A percentile compares a stretch with the other conserved stretches of the same genome.
Evolutionary conservation across 208 protist species (phyloP).

Genomic region (Wallacemonas sp.): DNA sequence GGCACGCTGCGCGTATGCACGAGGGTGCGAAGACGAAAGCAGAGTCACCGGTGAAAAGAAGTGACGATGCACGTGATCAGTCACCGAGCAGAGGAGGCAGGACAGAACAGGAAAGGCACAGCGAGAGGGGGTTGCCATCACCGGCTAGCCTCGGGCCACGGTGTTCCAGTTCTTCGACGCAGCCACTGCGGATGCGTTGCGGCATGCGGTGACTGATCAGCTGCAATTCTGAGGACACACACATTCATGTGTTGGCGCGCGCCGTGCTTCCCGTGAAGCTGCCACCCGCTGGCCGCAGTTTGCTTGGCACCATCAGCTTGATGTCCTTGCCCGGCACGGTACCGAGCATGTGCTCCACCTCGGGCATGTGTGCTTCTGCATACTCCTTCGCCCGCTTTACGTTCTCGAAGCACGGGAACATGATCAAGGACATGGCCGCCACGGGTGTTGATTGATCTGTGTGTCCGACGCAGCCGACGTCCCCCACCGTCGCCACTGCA

Average conservation of each 20-base stretch:
- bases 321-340: conserved; percentile 43
- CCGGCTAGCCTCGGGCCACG: no score
- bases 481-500: no score
- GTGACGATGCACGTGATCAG: not conserved
- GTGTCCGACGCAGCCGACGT: no score
- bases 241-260: not conserved
- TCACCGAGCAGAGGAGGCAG: not conserved
- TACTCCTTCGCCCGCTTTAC: conserved; percentile 36
- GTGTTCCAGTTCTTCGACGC: no score
- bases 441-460: not conserved
- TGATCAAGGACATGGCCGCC: conserved; percentile 63
- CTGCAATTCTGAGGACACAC: no score
- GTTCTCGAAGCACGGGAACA: conserved; percentile 66
- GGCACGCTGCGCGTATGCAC: no score
- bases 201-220: no score
- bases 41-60: not conserved
- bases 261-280: not conserved
- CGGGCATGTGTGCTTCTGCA: conserved; percentile 9
- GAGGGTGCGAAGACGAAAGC: not conserved
- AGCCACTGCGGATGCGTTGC: no score
- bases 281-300: conserved; percentile 23
- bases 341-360: conserved; percentile 32
- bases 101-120: not conserved
- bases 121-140: no score
- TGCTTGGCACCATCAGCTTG: conserved; percentile 58